A percentile compares a stretch with the other conserved stretches of the same genome.
These are phyloP conservation scores for Scopulariopsis brevicaulis DNA, from an alignment of 2,329 filamentous ascomycete species.

Conservation along the genomic window DNA sequence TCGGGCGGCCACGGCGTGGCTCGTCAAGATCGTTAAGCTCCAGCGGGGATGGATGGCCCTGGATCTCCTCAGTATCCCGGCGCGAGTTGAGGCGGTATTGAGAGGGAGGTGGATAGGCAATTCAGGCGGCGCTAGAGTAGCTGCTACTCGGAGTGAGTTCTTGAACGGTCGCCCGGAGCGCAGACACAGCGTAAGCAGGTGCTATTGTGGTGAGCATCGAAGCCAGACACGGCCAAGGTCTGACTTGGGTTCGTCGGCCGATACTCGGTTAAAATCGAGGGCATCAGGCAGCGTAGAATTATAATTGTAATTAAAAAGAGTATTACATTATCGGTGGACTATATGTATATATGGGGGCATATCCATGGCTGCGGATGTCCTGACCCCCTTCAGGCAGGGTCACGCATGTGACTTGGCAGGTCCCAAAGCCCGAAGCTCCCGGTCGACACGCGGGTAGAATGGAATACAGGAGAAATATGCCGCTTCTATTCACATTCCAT, in stretches of 20 bases:
- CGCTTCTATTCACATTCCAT: too few species aligned
- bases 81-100: too few species aligned
- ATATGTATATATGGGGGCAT: too few species aligned
- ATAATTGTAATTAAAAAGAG: not conserved
- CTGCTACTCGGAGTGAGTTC: not conserved
- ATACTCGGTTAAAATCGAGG: not conserved
- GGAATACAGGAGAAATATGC: too few species aligned
- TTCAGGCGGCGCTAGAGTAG: not conserved
- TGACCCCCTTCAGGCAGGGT: too few species aligned
- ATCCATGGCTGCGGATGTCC: too few species aligned
- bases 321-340: not conserved
- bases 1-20: not conserved
- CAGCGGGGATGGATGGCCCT: not conserved
- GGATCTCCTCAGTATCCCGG: too few species aligned
- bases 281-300: too few species aligned
- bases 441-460: too few species aligned
- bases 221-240: not conserved
- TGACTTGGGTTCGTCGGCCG: not conserved
- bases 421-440: too few species aligned
- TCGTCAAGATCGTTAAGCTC: not conserved
- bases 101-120: not conserved
- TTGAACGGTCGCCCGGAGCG: not conserved
- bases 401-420: too few species aligned
- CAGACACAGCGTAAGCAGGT: not conserved
- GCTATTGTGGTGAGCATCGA: not conserved